phyloP scores from a whole-genome alignment of 2,329 filamentous ascomycete species.

The Phialophora tarda region DNA sequence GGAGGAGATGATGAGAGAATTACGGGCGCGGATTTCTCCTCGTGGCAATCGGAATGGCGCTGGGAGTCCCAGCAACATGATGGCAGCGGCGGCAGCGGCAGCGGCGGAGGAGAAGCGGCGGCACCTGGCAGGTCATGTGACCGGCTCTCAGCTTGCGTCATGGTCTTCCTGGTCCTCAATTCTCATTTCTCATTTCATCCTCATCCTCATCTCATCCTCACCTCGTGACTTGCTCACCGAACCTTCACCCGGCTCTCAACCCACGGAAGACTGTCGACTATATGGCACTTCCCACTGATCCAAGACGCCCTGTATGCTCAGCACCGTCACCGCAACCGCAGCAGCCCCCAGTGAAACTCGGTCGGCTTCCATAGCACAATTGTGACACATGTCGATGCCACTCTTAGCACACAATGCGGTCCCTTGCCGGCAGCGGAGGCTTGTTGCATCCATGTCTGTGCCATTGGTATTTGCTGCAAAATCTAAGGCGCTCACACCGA shows the following conservation, averaged over 20 bases:
- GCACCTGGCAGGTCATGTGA: conserved; percentile 12
- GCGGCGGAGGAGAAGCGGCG: conserved; percentile 1
- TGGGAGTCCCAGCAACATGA: conserved; percentile 6
- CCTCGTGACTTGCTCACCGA: background rate
- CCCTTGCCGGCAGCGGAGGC: conserved; percentile 8
- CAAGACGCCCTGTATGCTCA: background rate
- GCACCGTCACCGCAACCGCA: background rate
- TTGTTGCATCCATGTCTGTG: conserved; percentile 8
- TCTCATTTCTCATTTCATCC: background rate
- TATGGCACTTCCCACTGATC: background rate
- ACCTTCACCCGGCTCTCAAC: background rate
- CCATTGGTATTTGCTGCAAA: background rate
- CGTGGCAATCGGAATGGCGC: background rate
- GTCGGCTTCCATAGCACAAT: background rate
- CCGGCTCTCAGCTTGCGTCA: conserved; percentile 3
- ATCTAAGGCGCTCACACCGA: background rate
- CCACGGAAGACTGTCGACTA: background rate
- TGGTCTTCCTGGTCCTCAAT: background rate
- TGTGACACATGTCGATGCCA: background rate
- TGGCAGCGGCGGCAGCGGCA: background rate
- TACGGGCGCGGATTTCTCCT: conserved; percentile 15
- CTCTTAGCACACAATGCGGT: background rate
- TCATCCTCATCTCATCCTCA: background rate
- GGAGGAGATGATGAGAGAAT: conserved; percentile 17
- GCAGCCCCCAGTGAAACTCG: background rate